Base-by-base conservation (phyloP, 2,329 filamentous ascomycete genomes). In the Verticillium zaregamsianum region DNA sequence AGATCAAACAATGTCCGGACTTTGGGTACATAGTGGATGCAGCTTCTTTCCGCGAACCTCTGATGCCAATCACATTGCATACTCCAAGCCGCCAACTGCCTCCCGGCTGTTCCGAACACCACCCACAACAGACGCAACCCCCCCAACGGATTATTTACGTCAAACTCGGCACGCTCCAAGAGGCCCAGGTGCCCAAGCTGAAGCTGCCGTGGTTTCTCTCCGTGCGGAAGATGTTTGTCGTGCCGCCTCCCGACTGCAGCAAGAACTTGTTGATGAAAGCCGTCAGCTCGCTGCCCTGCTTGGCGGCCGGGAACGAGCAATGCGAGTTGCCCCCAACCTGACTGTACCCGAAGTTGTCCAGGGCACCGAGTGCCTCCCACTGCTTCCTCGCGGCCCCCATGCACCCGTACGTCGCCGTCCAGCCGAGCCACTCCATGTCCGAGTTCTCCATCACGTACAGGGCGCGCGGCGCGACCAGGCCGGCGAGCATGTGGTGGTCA, bases 401-500 rank as follows among this genome's bases (percentile, higher is more conserved):
- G 68, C 82, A 84, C 7, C 76, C 80, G 62, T 77, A 81, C 2
- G 78, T 81, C 56, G 75, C 76, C 39, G 78, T 73, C 4, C 77
- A 77, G 11, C 81, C 80, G 35, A 84, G 75, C 82, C 81, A 84
- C 66, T 83, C 80, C 65, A 74, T 71, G 60, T 74, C 72, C 49
- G 79, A 76, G 66, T 84, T 84, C 69, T 84, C 81, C 62, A 83
- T 81, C 31, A 81, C 73, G 57, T 81, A 75, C 14, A 84, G 68
- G 14, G 79, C 76, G 31, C 82, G 74, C 17, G 82, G 82, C 5
- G 80, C 79, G 32, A 84, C 75, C 37, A 85, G 71, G 20, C 74
- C 81, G 33, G 81, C 81, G 12, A 85, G 74, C 72, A 80, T 72
- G 69, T 84, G 82, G 69, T 85, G 82, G 68, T 84, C 82, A 61